These are phyloP conservation scores for Myrica gale DNA, from an alignment of 306 rosid species.

Conservation along the genomic window DNA sequence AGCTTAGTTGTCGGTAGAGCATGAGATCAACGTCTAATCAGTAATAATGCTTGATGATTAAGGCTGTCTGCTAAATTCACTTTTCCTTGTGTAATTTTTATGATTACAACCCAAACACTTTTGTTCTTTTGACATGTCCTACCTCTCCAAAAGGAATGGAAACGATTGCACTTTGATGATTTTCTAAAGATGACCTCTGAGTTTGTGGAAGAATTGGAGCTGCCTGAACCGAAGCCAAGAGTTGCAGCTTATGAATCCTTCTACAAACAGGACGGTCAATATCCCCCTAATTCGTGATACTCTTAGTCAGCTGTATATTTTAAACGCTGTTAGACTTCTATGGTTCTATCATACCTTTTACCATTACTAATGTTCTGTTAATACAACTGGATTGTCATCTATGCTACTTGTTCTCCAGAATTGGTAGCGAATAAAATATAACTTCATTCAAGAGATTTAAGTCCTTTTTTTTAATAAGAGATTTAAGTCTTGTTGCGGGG, in stretches of 20 bases:
- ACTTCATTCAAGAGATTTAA: background rate
- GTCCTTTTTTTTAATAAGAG: too few relatives aligned
- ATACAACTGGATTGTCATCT: background rate
- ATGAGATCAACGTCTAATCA: background rate
- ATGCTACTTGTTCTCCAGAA: background rate
- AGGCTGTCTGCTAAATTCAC: background rate
- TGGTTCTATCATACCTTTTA: background rate
- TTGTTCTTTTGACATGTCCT: conserved; percentile 16
- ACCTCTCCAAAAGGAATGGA: conserved; percentile 63
- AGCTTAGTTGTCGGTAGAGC: background rate
- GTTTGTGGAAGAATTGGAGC: conserved; percentile 59
- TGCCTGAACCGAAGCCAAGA: conserved; percentile 74
- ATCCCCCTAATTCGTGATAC: conserved; percentile 35
- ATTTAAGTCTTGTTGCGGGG: background rate
- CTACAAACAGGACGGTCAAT: conserved; percentile 46
- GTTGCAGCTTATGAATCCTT: conserved; percentile 66
- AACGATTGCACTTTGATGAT: conserved; percentile 52
- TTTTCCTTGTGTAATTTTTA: background rate
- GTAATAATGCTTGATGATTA: background rate
- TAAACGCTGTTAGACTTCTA: background rate
- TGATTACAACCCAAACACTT: background rate
- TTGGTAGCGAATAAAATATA: background rate
- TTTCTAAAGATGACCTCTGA: conserved; percentile 65
- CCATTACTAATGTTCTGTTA: background rate
- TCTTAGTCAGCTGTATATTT: conserved; percentile 15